phyloP scores from a whole-genome alignment of 1,139 yeast species.

The Wickerhamomyces sp. region DNA sequence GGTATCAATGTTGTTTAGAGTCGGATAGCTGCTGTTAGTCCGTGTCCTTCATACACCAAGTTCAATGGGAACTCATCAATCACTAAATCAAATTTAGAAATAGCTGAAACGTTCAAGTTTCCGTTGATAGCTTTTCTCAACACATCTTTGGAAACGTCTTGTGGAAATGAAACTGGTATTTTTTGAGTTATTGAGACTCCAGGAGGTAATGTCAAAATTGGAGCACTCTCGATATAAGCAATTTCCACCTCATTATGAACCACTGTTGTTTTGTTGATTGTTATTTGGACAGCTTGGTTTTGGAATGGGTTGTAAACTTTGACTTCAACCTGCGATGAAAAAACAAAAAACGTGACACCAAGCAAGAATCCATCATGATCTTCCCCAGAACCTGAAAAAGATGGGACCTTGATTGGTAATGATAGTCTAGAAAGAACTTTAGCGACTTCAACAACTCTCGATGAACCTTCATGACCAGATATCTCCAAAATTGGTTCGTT shows the following conservation, averaged over 20 bases:
- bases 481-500: slow-evolving; percentile 19
- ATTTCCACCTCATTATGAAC: slow-evolving; percentile 38
- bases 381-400: slow-evolving; percentile 2
- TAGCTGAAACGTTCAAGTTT: slow-evolving; percentile 40
- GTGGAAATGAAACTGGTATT: slow-evolving; percentile 42
- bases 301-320: slow-evolving; percentile 46
- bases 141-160: slow-evolving; percentile 44
- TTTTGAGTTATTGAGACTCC: slow-evolving; percentile 45
- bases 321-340: slow-evolving; percentile 47
- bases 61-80: slow-evolving; percentile 36
- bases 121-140: slow-evolving; percentile 46
- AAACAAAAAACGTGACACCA: slow-evolving; percentile 45
- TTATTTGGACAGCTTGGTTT: slow-evolving; percentile 37
- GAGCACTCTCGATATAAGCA: slow-evolving; percentile 38
- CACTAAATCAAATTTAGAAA: slow-evolving; percentile 35
- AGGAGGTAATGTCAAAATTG: slow-evolving; percentile 38
- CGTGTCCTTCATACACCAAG: slow-evolving; percentile 40
- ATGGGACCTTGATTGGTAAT: slow-evolving; percentile 22
- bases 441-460: slow-evolving; percentile 17
- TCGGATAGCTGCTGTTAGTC: slow-evolving; percentile 36
- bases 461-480: slow-evolving; percentile 19
- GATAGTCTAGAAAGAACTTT: slow-evolving; percentile 17
- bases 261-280: slow-evolving; percentile 42
- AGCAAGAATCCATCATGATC: slow-evolving; percentile 29
- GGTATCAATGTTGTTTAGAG: slow-evolving; percentile 26